Evolutionary conservation across 148 eudicot species (phyloP), one percentile per base, ranked within the genome.

Genomic region (Limonium bicolor): DNA sequence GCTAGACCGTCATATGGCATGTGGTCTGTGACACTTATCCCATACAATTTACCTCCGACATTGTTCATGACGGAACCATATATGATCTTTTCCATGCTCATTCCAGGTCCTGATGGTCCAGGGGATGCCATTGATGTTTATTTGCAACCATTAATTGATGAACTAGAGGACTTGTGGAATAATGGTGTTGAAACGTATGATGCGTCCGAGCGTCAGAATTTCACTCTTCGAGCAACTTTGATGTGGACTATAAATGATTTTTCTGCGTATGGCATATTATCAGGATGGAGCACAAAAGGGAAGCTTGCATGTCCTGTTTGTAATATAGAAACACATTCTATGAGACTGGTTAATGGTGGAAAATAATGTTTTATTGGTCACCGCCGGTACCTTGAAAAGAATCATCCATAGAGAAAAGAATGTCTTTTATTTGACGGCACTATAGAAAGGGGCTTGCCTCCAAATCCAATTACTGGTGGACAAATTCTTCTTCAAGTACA

Each of bases 171-270:
- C 12, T 41, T 61, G 9, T 67, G 63, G 59, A 34, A 40, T 0
- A 21, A 0, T 43, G 60, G 67, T n/a, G 20, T 61, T 0, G 43
- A 51, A 10, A 51, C 63, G 3, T 66, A 24, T 56, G 67, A 66
- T 56, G 54, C 36, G 1, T 23, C 9, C 2, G 40, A 13, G 6
- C 20, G 41, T 14, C 26, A 50, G 16, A 55, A 47, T 1, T 66
- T 66, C 22, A 4, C 1, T 0, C 1, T 64, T 10, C 28, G 46
- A 3, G 60, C 50, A 11, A 31, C 44, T 1, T 33, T 65, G 1
- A 15, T 66, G 15, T 60, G 66, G 62, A 61, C 71, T 6, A 61
- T 66, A 2, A 54, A 48, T 27, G 62, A 66, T 36, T 61, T 66
- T 27, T 62, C 62, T 0, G 66, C 59, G 2, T 51, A 66, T 51